Conservation (phyloP, 805 yeast genomes). For the Saccharomycopsis capsularis region DNA sequence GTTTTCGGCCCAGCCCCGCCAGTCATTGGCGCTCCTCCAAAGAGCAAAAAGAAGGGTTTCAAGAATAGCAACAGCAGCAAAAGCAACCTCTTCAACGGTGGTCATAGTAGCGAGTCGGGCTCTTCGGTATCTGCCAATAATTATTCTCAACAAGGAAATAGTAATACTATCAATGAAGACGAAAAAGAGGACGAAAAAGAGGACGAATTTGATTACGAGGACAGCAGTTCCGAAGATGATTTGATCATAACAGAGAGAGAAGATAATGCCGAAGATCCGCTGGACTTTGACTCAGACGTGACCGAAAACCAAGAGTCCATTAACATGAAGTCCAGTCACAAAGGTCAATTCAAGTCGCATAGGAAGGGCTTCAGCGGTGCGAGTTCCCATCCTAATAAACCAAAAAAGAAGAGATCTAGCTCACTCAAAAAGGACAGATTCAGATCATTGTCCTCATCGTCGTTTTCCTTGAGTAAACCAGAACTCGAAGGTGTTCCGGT, state of each 20-base stretch:
- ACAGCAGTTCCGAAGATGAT: slow-evolving; percentile 4
- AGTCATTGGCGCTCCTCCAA: slow-evolving; percentile 19
- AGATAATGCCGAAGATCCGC: background rate
- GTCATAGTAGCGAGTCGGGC: background rate
- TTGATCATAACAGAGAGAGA: slow-evolving; percentile 6
- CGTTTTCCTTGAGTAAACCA: background rate
- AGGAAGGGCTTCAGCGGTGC: background rate
- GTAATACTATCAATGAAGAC: background rate
- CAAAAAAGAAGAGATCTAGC: background rate
- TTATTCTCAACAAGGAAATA: no score
- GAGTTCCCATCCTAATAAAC: no score
- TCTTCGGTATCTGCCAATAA: no score
- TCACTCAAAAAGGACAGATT: background rate
- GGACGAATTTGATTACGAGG: background rate
- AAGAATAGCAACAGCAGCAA: background rate
- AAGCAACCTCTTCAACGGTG: background rate
- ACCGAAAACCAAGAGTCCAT: no score
- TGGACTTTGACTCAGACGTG: no score
- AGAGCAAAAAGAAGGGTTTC: slow-evolving; percentile 12
- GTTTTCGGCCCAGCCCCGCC: slow-evolving; percentile 21
- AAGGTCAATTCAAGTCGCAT: background rate
- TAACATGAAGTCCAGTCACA: background rate
- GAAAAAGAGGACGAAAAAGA: slow-evolving; percentile 6
- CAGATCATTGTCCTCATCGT: background rate
- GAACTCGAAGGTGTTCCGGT: slow-evolving; percentile 3